Evolutionary conservation across 768 basidiomycete genomes (phyloP), one percentile per base, ranked within the genome.

Genomic region (Gyrodon lividus): DNA sequence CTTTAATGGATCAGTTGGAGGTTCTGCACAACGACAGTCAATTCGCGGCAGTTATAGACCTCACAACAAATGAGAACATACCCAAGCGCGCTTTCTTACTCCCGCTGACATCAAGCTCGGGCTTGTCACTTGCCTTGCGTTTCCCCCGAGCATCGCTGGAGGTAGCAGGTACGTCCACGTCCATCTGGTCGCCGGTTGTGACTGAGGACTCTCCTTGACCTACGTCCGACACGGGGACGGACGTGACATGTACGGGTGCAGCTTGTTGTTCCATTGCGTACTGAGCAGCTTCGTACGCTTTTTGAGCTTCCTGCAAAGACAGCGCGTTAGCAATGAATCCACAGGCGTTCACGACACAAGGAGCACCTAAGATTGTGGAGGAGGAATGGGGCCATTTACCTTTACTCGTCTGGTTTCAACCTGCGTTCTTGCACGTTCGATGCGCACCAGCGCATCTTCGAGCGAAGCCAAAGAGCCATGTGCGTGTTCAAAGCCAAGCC

Each of bases 401-500:
- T 81, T 87, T 14, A 77, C 79, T 19, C 89, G 77, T 53, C 78
- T 74, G 14, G 72, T 69, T 50, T 86, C 82, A n/a, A 84, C 78
- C 44, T 84, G 80, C 42, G 71, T 72, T 53, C 79, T 80, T 16
- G 86, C 84, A 56, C 80, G 81, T 56, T 87, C 81, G 19, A 91
- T 73, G 54, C 82, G 82, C 48, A 81, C 80, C 40, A 87, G 64
- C 37, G 81, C 81, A 9, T 72, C 70, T 34, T 90, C 83, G 24
- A 91, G 73, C 33, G 84, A 81, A 24, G 79, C 74, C 13, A 91
- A 74, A 20, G 81, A 77, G 0, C 96, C 96, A 60, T 93, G 77
- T 4, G 88, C 71, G 57, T 91, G 82, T 65, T 98, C 96, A 60
- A 98, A 97, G n/a, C 77, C 71, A 16, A 86, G 62, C 89, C 92